A percentile compares a stretch with the other conserved stretches of the same genome.
phyloP scores from a whole-genome alignment of 768 basidiomycete genomes.

The Tremella mesenterica region DNA sequence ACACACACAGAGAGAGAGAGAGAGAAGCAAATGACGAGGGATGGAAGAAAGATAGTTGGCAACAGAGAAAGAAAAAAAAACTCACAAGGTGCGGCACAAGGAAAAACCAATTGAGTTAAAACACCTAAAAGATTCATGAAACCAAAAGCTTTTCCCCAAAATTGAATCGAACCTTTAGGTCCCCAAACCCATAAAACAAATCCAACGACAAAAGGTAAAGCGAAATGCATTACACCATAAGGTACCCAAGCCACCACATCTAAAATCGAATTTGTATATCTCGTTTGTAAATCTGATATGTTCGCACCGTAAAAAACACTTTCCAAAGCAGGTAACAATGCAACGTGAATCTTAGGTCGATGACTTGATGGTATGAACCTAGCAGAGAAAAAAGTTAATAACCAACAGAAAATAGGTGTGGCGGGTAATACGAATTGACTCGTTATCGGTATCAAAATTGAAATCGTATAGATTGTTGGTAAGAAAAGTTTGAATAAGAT shows the following conservation, averaged over 20 bases:
- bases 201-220: constrained; percentile 75
- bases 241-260: constrained; percentile 94
- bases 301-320: constrained; percentile 94
- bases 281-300: constrained; percentile 90
- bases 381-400: constrained; percentile 77
- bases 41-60: too few species aligned
- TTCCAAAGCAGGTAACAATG: constrained; percentile 87
- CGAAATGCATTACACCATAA: constrained; percentile 90
- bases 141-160: constrained; percentile 80
- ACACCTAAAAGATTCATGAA: constrained; percentile 89
- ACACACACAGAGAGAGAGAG: too few species aligned
- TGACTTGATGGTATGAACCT: constrained; percentile 68
- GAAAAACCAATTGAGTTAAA: constrained; percentile 74
- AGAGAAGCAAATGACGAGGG: too few species aligned
- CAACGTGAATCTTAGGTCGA: constrained; percentile 80
- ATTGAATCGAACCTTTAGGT: constrained; percentile 64
- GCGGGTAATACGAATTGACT: constrained; percentile 83
- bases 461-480: constrained; percentile 60
- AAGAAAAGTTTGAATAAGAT: constrained; percentile 58
- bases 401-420: constrained; percentile 73
- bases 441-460: constrained; percentile 72
- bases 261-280: constrained; percentile 82
- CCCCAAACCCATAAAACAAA: constrained; percentile 83
- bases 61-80: constrained; percentile 5
- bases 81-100: constrained; percentile 75